Base-by-base conservation (phyloP, 2,329 filamentous ascomycete species). In the Aspergillus sp. region DNA sequence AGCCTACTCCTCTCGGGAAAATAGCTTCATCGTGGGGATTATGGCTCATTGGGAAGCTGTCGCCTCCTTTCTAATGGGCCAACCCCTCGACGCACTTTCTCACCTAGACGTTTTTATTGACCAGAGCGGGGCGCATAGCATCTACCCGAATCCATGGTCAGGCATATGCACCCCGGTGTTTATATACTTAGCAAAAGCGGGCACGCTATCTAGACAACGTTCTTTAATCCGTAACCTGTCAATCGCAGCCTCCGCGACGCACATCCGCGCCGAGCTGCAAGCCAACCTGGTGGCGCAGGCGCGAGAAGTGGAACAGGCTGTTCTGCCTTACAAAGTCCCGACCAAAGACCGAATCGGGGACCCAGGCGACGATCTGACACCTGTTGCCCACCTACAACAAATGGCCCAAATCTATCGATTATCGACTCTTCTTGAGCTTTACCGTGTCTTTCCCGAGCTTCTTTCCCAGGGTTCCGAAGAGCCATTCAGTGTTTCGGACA, bases 121-220 rank as follows among this genome's bases (percentile, higher is more conserved):
- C 24, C 19, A 49, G 26, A 32, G 3, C 16, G 41, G 13, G n/a
- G 17, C 3, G 38, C 24, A 9, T 13, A 5, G 26, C 26, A 17
- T 43, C 38, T 20, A 49, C 24, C 20, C 26, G 4, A 49, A 49
- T 20, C 36, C 47, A 2, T 49, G 47, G 47, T 30, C 47, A 17
- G 47, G 47, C 2, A 49, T 54, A 6, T 48, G 52, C n/a, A 54
- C 44, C 1, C 48, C 48, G 16, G 17, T 54, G 8, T 54, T 54
- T 26, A 16, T 54, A 4, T 24, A 54, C 35, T 35, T 54, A 16
- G 30, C 52, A 11, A 45, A 45, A 11, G 14, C 19, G 3, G 52
- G 48, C 5, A 48, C 40, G 5, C 24, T 54, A 14, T 32, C 24
- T 2, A 32, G 48, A 7, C 52, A 54, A 19, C 20, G 40, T 3